Conservation (phyloP, 2,329 filamentous ascomycete species). For the Lachnellula suecica region DNA sequence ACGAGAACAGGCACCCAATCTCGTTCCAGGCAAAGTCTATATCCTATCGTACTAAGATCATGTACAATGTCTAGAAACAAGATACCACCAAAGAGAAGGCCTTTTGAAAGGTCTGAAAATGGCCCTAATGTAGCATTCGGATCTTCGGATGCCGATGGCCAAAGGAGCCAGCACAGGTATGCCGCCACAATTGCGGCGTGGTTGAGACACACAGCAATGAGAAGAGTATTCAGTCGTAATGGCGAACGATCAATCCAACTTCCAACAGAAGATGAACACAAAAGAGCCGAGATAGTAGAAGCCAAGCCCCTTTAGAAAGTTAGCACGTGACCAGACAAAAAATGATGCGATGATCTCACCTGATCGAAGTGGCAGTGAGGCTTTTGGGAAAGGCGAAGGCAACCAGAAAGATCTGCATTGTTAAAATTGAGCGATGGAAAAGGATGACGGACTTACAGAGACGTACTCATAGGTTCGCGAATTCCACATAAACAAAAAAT, state of each 20-base stretch:
- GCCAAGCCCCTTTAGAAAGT: slow-evolving; percentile 26
- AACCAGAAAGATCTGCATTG: slow-evolving; percentile 41
- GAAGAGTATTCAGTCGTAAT: slow-evolving; percentile 35
- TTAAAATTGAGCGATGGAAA: neutral
- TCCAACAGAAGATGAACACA: slow-evolving; percentile 39
- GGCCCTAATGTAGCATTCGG: neutral
- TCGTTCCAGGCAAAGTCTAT: slow-evolving; percentile 41
- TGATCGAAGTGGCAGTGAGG: slow-evolving; percentile 36
- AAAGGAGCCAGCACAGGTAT: slow-evolving; percentile 36
- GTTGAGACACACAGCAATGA: slow-evolving; percentile 37
- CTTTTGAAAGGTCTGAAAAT: slow-evolving; percentile 9
- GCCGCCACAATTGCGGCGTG: slow-evolving; percentile 36
- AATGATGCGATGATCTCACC: slow-evolving; percentile 30
- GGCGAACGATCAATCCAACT: slow-evolving; percentile 39
- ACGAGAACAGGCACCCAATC: slow-evolving; percentile 40
- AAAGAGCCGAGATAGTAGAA: slow-evolving; percentile 35
- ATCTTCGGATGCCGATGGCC: slow-evolving; percentile 32
- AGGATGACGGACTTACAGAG: slow-evolving; percentile 37
- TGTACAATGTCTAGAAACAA: slow-evolving; percentile 39
- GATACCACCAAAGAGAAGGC: slow-evolving; percentile 31
- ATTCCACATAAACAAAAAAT: slow-evolving; percentile 55
- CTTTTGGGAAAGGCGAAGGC: slow-evolving; percentile 43
- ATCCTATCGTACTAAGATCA: slow-evolving; percentile 39
- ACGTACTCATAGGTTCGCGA: slow-evolving; percentile 54
- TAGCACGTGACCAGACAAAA: slow-evolving; percentile 11